Conservation (phyloP, 2,329 filamentous ascomycete species). For the Ophioceras dolichostomum region DNA sequence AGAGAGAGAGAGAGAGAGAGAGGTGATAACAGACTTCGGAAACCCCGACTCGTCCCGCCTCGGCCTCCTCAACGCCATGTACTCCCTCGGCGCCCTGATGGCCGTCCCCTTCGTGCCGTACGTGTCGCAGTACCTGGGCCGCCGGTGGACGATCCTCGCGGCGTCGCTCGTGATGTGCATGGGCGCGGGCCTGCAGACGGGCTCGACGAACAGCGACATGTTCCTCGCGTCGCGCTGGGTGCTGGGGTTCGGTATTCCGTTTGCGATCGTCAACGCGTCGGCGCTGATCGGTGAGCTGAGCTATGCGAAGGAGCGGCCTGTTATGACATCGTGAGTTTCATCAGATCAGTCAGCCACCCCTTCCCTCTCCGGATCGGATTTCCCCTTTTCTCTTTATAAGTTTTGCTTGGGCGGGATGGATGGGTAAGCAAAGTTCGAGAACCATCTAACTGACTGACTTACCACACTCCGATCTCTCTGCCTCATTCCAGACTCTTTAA, state of each 20-base stretch:
- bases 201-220: conserved; percentile 15
- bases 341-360: not conserved
- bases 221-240: conserved; percentile 12
- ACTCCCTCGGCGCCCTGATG: conserved; percentile 28
- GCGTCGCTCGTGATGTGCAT: conserved; percentile 21
- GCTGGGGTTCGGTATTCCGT: conserved; percentile 9
- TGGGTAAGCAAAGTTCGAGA: no score
- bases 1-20: no score
- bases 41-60: conserved; percentile 23
- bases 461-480: no score
- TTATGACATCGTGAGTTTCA: conserved; percentile 12
- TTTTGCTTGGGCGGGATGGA: no score
- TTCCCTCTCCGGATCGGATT: no score
- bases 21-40: conserved; percentile 20
- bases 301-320: conserved; percentile 18
- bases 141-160: conserved; percentile 20
- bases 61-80: conserved; percentile 28
- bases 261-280: conserved; percentile 16
- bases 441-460: no score
- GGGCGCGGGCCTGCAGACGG: conserved; percentile 23
- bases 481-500: not conserved
- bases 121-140: conserved; percentile 23
- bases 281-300: conserved; percentile 22
- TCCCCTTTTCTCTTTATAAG: no score
- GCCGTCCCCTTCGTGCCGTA: conserved; percentile 26